phyloP scores from a whole-genome alignment of 495 filamentous ascomycete genomes.

The Daldinia bambusicola region DNA sequence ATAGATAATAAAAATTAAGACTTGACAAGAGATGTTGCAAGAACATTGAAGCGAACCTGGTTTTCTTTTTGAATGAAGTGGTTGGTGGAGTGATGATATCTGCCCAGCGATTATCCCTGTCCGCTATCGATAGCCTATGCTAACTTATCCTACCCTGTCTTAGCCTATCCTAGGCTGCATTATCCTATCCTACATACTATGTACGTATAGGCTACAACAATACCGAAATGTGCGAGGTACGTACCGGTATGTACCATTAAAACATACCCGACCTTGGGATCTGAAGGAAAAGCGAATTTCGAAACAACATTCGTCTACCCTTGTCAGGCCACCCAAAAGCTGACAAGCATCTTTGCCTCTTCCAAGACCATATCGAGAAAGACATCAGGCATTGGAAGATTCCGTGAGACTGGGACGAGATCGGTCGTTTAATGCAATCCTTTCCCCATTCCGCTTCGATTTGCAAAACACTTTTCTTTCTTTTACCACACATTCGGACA shows the following conservation, averaged over 20 bases:
- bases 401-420: constrained; percentile 31
- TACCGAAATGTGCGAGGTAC: background rate
- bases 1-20: constrained; percentile 21
- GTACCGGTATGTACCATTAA: background rate
- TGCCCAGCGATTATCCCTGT: constrained; percentile 43
- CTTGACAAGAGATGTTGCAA: constrained; percentile 24
- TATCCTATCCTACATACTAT: background rate
- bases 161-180: background rate
- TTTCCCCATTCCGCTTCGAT: constrained; percentile 16
- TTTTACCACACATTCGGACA: constrained; percentile 10
- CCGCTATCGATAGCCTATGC: constrained; percentile 29
- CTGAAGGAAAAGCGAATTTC: background rate
- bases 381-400: constrained; percentile 24
- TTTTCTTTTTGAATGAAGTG: constrained; percentile 26
- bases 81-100: constrained; percentile 40
- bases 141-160: background rate
- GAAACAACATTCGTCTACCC: constrained; percentile 30
- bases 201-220: too few species aligned
- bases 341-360: constrained; percentile 43
- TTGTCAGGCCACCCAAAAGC: constrained; percentile 43
- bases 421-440: constrained; percentile 35
- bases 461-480: constrained; percentile 10
- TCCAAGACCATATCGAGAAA: constrained; percentile 21
- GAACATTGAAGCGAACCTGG: constrained; percentile 26
- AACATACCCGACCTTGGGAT: background rate